Evolutionary conservation across 129 eudicot genomes (phyloP), one percentile per base, ranked within the genome.

Genomic region (Flaveria brownii): DNA sequence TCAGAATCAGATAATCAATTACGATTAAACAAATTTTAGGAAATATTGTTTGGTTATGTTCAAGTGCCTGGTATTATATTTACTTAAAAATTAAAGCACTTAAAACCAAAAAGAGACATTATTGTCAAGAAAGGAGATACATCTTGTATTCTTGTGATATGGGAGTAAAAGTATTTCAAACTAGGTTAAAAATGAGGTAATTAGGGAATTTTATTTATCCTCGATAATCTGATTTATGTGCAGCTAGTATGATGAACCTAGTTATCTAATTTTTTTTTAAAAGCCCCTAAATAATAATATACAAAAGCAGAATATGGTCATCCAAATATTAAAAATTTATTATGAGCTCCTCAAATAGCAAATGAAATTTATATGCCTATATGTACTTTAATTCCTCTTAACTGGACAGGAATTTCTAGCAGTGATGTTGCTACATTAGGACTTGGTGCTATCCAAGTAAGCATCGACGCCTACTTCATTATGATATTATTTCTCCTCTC

Each of bases 401-500:
- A 75, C 70, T 69, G 70, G 57, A 59, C 85, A 93, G 98, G 98
- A 42, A 86, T 94, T 68, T 80, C 90, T 60, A 91, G 89, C 54
- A 86, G 93, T 76, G 89, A 89, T 85, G 91, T 62, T 70, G 98
- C 96, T 81, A 87, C 98, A 42, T 86, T 84, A 72, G 97, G 93
- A n/a, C 85, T 94, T 47, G 97, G 98, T 70, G 92, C 87, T n/a
- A 76, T 91, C 75, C 98, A 94, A 90, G 98, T 94, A 80, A 71
- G 79, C 71, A 66, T 18, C 77, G 71, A 65, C 43, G 30, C 16
- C 46, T 70, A 60, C 55, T 72, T 51, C 22, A 42, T 72, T 22
- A 36, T 62, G 9, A 62, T 25, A 61, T 14, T 26, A 23, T 52
- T 73, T 26, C 20, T 10, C 20, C 9, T 1, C 42, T 18, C 59